phyloP scores from a whole-genome alignment of 371 early-diverging fungal species.

The Conidiobolus incongruus region DNA sequence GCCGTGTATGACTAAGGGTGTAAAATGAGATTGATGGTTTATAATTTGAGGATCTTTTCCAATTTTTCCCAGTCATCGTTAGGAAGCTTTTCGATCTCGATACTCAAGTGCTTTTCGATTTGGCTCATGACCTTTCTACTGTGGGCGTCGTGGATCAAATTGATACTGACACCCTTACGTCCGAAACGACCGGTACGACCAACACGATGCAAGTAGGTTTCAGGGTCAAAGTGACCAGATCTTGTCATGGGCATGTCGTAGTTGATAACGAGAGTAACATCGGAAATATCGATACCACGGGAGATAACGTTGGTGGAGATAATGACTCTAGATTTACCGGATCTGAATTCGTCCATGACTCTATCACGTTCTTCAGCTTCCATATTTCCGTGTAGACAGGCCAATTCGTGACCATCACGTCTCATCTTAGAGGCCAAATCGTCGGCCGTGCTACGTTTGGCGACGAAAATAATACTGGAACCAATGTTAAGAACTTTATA shows the following conservation, averaged over 20 bases:
- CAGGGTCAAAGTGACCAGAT: conserved; percentile 12
- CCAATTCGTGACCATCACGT: conserved; percentile 62
- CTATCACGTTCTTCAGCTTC: conserved; percentile 62
- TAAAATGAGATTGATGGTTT: no score
- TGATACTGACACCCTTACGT: conserved; percentile 86
- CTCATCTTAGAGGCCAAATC: conserved; percentile 48
- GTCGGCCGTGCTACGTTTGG: conserved; percentile 53
- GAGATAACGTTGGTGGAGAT: conserved; percentile 93
- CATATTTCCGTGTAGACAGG: conserved; percentile 75
- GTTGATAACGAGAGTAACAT: conserved; percentile 94
- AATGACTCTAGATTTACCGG: conserved; percentile 79
- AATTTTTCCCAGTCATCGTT: conserved; percentile 55
- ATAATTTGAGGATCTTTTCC: conserved; percentile 51
- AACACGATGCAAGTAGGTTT: conserved; percentile 96
- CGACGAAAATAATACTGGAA: conserved; percentile 94
- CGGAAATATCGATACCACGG: conserved; percentile 93
- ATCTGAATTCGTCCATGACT: conserved; percentile 84
- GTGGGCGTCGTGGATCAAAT: conserved; percentile 69
- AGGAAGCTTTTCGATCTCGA: conserved; percentile 47
- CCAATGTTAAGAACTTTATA: conserved; percentile 85
- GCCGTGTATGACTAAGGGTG: no score
- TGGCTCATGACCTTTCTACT: conserved; percentile 41
- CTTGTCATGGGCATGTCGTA: conserved; percentile 76
- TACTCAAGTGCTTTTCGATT: conserved; percentile 52
- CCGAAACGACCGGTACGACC: conserved; percentile 98